Conservation (phyloP, 2,329 filamentous ascomycete species). For the Cercospora sojina region DNA sequence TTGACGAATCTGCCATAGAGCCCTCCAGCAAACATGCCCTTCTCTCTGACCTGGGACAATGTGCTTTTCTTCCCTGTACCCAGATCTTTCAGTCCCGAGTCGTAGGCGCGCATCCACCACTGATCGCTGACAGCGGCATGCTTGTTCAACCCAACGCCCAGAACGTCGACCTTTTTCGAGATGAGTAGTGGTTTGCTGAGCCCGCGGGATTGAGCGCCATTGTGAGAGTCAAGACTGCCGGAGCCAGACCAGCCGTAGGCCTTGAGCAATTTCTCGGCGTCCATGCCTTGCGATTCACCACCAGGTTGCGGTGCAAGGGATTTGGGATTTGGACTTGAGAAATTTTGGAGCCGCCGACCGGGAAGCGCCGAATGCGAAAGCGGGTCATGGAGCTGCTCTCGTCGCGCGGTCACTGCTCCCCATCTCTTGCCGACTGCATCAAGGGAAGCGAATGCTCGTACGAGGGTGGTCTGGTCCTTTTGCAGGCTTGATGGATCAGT, state of each 20-base stretch:
- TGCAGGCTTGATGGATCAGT: not conserved
- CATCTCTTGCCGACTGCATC: not conserved
- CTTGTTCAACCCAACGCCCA: slow-evolving; percentile 77
- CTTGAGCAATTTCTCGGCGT: slow-evolving; percentile 78
- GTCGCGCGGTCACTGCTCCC: not conserved
- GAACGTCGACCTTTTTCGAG: slow-evolving; percentile 74
- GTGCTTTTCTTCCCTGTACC: slow-evolving; percentile 61
- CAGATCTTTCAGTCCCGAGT: slow-evolving; percentile 80
- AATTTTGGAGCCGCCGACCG: not conserved
- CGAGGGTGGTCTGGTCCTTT: not conserved
- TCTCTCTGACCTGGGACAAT: slow-evolving; percentile 47
- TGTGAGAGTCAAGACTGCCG: slow-evolving; percentile 73
- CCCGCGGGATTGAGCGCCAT: slow-evolving; percentile 59
- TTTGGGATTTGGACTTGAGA: not conserved
- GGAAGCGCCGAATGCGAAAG: not conserved
- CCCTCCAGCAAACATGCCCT: slow-evolving; percentile 52
- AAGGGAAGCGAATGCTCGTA: not conserved
- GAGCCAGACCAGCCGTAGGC: slow-evolving; percentile 87
- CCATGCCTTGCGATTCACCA: too few species aligned
- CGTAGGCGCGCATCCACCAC: slow-evolving; percentile 97
- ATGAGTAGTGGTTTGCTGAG: slow-evolving; percentile 81
- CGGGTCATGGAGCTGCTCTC: not conserved
- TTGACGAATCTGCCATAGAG: slow-evolving; percentile 83
- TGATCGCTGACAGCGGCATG: slow-evolving; percentile 67
- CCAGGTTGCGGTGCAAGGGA: not conserved